A percentile compares a stretch with the other conserved stretches of the same genome.
Evolutionary conservation across 2,329 filamentous ascomycete genomes (phyloP).

Genomic region (Fusarium sarcochroum): DNA sequence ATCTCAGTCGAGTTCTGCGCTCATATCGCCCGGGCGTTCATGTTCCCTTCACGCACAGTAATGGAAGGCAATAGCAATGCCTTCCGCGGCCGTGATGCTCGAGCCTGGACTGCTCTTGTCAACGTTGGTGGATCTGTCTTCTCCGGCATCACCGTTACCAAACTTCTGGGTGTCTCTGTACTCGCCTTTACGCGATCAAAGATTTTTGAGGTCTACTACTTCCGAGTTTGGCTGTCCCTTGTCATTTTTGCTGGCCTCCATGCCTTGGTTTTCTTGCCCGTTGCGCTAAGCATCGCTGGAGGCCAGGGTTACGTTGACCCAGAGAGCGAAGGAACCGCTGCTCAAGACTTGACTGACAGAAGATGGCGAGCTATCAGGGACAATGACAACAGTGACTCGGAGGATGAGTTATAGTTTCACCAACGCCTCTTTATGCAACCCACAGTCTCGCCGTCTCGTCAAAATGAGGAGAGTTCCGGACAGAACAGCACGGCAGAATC

Average conservation of each 20-base stretch:
- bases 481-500: not conserved
- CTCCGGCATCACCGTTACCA: slow-evolving; percentile 95
- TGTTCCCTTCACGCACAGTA: slow-evolving; percentile 86
- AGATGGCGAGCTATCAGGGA: slow-evolving; percentile 83
- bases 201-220: slow-evolving; percentile 99
- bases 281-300: slow-evolving; percentile 86
- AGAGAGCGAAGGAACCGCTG: slow-evolving; percentile 87
- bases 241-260: slow-evolving; percentile 91
- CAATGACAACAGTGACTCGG: slow-evolving; percentile 81
- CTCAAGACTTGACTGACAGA: slow-evolving; percentile 87
- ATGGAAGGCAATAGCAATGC: slow-evolving; percentile 82
- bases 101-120: slow-evolving; percentile 92
- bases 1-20: slow-evolving; percentile 98
- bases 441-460: not conserved
- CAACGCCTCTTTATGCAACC: slow-evolving; percentile 8
- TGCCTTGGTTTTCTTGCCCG: slow-evolving; percentile 91
- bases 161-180: slow-evolving; percentile 91
- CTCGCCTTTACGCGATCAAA: slow-evolving; percentile 96
- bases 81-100: slow-evolving; percentile 85
- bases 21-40: slow-evolving; percentile 95
- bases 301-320: slow-evolving; percentile 91
- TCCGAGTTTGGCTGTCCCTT: slow-evolving; percentile 93
- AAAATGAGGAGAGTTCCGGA: not conserved
- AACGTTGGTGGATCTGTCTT: slow-evolving; percentile 97
- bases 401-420: slow-evolving; percentile 68